phyloP scores from a whole-genome alignment of 208 protist genomes.

The Herpetomonas samuelpessoai region DNA sequence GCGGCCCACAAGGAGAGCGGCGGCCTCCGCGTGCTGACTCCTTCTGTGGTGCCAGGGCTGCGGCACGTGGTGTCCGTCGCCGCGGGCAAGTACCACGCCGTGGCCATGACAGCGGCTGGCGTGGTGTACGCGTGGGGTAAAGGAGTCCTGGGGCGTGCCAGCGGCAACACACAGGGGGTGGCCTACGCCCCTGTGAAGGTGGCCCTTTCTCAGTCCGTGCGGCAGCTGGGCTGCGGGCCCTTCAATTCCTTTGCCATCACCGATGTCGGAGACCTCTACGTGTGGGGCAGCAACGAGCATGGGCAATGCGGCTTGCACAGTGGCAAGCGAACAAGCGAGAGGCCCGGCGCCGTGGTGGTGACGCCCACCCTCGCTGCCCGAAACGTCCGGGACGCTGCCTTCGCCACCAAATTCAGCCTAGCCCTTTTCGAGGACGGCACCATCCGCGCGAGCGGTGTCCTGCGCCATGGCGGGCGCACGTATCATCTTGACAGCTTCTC shows the following conservation, averaged over 20 bases:
- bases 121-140: slow-evolving; percentile 68
- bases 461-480: slow-evolving; percentile 23
- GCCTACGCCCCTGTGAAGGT: slow-evolving; percentile 38
- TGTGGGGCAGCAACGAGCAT: slow-evolving; percentile 66
- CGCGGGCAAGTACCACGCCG: slow-evolving; percentile 59
- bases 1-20: neutral
- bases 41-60: slow-evolving; percentile 24
- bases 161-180: neutral
- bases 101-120: slow-evolving; percentile 48
- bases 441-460: slow-evolving; percentile 33
- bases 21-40: slow-evolving; percentile 7
- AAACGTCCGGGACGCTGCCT: slow-evolving; percentile 63
- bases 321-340: neutral
- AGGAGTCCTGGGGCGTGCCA: slow-evolving; percentile 32
- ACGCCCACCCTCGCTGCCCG: slow-evolving; percentile 35
- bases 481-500: slow-evolving; percentile 29
- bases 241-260: slow-evolving; percentile 67
- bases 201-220: slow-evolving; percentile 42
- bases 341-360: slow-evolving; percentile 1
- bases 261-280: slow-evolving; percentile 56
- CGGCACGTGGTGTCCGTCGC: slow-evolving; percentile 41
- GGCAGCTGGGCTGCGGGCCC: slow-evolving; percentile 59
- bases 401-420: slow-evolving; percentile 32
- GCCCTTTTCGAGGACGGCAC: slow-evolving; percentile 48
- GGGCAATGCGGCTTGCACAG: slow-evolving; percentile 44